These are phyloP conservation scores for Salvia sclarea DNA, from an alignment of 305 asterid genomes.

Conservation along the genomic window DNA sequence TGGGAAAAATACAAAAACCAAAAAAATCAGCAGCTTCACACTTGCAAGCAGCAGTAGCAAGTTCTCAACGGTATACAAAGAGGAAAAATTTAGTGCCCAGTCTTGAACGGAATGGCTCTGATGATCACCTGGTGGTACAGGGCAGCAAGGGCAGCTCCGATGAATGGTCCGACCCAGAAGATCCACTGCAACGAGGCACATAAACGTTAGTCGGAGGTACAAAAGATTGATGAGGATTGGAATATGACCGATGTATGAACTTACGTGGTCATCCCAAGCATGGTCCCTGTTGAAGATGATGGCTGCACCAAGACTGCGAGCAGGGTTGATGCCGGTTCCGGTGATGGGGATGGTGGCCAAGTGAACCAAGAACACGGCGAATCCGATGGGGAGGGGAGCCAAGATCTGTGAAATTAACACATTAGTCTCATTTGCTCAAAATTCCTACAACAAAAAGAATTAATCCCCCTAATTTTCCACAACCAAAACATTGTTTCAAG, in stretches of 20 bases:
- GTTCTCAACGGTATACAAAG: neutral
- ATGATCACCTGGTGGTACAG: constrained; percentile 67
- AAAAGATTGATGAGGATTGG: neutral
- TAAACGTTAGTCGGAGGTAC: neutral
- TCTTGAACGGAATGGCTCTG: constrained; percentile 82
- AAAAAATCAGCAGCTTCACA: constrained; percentile 25
- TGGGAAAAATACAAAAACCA: constrained; percentile 7
- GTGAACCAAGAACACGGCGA: constrained; percentile 72
- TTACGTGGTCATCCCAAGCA: constrained; percentile 77
- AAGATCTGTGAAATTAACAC: constrained; percentile 41
- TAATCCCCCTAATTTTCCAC: too few species aligned
- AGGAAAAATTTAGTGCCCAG: constrained; percentile 32
- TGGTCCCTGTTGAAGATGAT: constrained; percentile 60
- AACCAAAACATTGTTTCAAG: too few species aligned
- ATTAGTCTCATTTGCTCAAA: neutral
- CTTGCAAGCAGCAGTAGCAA: neutral
- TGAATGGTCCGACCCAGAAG: constrained; percentile 83
- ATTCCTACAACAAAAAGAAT: neutral
- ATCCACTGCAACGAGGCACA: constrained; percentile 51
- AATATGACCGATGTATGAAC: too few species aligned
- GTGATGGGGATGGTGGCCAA: constrained; percentile 79
- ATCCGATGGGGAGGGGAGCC: constrained; percentile 83
- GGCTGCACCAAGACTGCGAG: constrained; percentile 75
- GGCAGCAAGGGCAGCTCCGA: constrained; percentile 84
- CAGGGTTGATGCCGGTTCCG: constrained; percentile 78